These are phyloP conservation scores for Corylus heterophylla DNA, from an alignment of 306 rosid genomes.

Conservation along the genomic window DNA sequence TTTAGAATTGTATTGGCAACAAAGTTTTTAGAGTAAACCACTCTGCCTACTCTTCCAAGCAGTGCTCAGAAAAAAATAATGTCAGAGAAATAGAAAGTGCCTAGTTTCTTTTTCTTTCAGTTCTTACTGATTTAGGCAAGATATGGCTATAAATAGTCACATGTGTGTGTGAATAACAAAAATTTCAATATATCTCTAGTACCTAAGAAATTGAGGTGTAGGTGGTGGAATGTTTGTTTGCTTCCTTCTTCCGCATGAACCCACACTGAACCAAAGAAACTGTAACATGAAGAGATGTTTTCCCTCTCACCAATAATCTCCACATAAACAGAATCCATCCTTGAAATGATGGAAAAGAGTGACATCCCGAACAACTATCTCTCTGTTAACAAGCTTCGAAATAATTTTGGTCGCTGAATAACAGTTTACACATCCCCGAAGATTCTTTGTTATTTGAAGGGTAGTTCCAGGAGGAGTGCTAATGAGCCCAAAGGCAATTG, in stretches of 20 bases:
- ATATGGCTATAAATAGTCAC: too few relatives aligned
- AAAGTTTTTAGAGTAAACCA: too few relatives aligned
- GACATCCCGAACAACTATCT: slow-evolving; percentile 64
- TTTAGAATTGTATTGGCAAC: too few relatives aligned
- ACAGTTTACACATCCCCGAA: slow-evolving; percentile 62
- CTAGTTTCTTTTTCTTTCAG: too few relatives aligned
- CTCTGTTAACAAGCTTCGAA: slow-evolving; percentile 57
- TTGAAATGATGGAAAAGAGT: slow-evolving; percentile 73
- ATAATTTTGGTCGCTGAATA: slow-evolving; percentile 63
- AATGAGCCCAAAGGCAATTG: slow-evolving; percentile 62
- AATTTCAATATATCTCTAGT: too few relatives aligned
- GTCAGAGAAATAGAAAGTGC: too few relatives aligned
- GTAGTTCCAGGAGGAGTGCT: slow-evolving; percentile 66
- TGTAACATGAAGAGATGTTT: slow-evolving; percentile 10
- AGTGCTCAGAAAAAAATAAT: too few relatives aligned
- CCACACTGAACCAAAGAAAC: slow-evolving; percentile 1
- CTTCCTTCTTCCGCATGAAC: not conserved
- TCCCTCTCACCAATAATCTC: slow-evolving; percentile 63
- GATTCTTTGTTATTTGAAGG: slow-evolving; percentile 61
- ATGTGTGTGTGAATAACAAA: too few relatives aligned
- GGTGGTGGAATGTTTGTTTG: not conserved
- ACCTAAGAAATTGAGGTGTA: not conserved
- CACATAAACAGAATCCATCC: slow-evolving; percentile 66
- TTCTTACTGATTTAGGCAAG: too few relatives aligned
- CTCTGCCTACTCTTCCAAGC: too few relatives aligned